phyloP scores from a whole-genome alignment of 106 monocot genomes.

The Allium fistulosum region DNA sequence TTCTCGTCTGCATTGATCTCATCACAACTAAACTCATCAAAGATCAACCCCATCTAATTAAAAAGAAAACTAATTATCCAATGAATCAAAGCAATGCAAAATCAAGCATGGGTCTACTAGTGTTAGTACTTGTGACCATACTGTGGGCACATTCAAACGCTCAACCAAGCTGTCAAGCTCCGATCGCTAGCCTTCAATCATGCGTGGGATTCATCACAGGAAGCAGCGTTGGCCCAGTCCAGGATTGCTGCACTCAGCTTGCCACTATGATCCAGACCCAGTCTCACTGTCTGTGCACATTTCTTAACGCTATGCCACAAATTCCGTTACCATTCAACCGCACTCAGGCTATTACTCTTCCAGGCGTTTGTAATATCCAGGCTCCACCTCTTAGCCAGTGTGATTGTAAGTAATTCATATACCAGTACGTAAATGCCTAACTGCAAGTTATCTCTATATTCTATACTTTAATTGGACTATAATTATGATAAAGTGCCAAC shows the following conservation, averaged over 20 bases:
- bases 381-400: slow-evolving; percentile 15
- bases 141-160: slow-evolving; percentile 2
- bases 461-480: too few relatives aligned
- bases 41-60: not conserved
- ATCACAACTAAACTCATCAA: too few relatives aligned
- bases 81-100: not conserved
- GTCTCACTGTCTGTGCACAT: slow-evolving; percentile 22
- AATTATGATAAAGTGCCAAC: too few relatives aligned
- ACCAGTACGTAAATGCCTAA: too few relatives aligned
- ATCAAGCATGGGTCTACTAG: not conserved
- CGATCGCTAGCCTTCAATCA: slow-evolving; percentile 7
- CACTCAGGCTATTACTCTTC: slow-evolving; percentile 19
- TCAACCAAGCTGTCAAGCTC: slow-evolving; percentile 10
- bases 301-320: not conserved
- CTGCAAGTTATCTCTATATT: too few relatives aligned
- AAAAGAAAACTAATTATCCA: not conserved
- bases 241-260: slow-evolving; percentile 19
- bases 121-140: not conserved
- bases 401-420: slow-evolving; percentile 7
- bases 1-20: not conserved
- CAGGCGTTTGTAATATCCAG: slow-evolving; percentile 21
- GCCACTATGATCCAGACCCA: slow-evolving; percentile 17
- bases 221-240: too few relatives aligned
- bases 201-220: slow-evolving; percentile 20
- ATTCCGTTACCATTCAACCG: slow-evolving; percentile 10